Percentiles rank a stretch among this genome's conserved stretches.
Evolutionary conservation across 2,329 filamentous ascomycete species (phyloP).

Genomic region (Davidsoniella australis): DNA sequence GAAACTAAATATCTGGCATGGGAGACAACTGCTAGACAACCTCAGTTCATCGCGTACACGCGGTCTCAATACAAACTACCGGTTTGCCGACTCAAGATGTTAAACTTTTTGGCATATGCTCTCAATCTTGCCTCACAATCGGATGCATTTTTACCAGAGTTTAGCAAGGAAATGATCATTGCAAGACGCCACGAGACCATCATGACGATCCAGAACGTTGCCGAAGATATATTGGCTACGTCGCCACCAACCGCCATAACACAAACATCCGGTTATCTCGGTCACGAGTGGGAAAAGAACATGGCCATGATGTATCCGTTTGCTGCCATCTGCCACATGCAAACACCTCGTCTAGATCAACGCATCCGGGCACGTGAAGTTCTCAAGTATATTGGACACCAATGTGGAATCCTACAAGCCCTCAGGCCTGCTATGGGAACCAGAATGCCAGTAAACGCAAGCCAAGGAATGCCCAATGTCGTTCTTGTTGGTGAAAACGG

Average conservation of each 20-base stretch:
- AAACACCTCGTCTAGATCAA: constrained; percentile 8
- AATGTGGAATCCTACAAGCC: constrained; percentile 11
- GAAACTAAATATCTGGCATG: constrained; percentile 4
- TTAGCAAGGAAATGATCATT: background rate
- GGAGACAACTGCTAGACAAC: background rate
- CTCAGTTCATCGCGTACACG: background rate
- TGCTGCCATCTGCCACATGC: constrained; percentile 11
- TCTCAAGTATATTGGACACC: constrained; percentile 9
- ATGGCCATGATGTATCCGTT: constrained; percentile 12
- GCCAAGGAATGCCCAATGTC: background rate
- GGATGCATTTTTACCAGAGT: background rate
- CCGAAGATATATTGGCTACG: constrained; percentile 6
- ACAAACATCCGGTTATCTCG: background rate
- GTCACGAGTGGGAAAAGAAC: constrained; percentile 8
- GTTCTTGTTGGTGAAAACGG: constrained; percentile 2
- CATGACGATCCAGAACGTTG: constrained; percentile 4
- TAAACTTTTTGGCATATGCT: constrained; percentile 8
- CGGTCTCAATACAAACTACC: constrained; percentile 7
- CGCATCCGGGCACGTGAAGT: constrained; percentile 7
- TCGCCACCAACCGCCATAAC: constrained; percentile 1
- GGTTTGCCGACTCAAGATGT: constrained; percentile 8
- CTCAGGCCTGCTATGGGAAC: constrained; percentile 7
- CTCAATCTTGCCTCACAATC: constrained; percentile 7
- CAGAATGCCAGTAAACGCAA: constrained; percentile 6
- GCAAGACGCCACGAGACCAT: background rate